Base-by-base conservation (phyloP, 2,329 filamentous ascomycete genomes). In the Pseudopithomyces chartarum region DNA sequence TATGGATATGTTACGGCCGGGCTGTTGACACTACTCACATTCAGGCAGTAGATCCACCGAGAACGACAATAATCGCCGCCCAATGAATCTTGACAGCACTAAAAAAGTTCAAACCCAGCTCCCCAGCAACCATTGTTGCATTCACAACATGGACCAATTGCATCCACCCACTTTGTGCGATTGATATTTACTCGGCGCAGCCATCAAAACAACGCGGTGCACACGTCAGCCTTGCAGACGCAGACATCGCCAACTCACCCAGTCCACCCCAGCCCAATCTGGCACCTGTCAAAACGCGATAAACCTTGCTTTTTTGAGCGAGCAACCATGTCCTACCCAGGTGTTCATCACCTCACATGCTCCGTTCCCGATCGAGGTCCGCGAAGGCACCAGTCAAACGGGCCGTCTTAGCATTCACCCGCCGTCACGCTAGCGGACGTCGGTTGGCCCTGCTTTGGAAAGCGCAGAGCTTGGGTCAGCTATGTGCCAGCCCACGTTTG, bases 41-140 rank as follows among this genome's bases (percentile, higher is more conserved):
- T 63, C 60, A 61, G 60, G 60, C 60, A 61, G 60, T 63, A 61
- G 50, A 61, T 60, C 48, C 44, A 32, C 52, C 58, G 34, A 42
- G 49, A 59, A 55, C 53, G 44, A 58, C 55, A 48, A 55, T 49
- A 52, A 49, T 54, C 8, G 19, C 36, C 48, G 47, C 23, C 60
- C 62, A 63, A 63, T 63, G 29, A 36, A 38, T 45, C 44, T n/a
- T 38, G 7, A n/a, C 19, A 51, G 33, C 23, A 26, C 26, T 15
- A 38, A 54, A 58, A 51, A 56, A 59, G 36, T 56, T 56, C 49
- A 59, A 56, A 58, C 12, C 49, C 32, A 29, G 23, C 32, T 26
- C 39, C 52, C 53, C 50, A 57, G 54, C 54, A 61, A 59, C 55
- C 6, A 36, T 42, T 44, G 55, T 53, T 43, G 54, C 55, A 56